Conservation (phyloP, 2,329 filamentous ascomycete species). For the Endocalyx cinctus region DNA sequence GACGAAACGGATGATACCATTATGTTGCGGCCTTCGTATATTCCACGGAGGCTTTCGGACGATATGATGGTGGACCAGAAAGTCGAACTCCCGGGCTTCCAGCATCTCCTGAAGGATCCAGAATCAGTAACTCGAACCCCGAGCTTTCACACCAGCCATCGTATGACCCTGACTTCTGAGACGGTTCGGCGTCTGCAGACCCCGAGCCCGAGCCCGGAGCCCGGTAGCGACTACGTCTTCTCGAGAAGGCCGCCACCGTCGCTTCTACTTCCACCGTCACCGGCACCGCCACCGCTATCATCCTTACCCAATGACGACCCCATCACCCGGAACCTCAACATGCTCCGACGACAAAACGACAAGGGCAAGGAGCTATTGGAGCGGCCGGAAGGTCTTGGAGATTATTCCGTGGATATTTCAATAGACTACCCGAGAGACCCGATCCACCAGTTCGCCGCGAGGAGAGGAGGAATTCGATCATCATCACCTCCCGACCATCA, state of each 20-base stretch:
- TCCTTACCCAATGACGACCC: constrained; percentile 10
- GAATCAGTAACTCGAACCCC: too few species aligned
- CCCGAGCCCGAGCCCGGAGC: constrained; percentile 16
- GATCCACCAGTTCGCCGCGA: constrained; percentile 7
- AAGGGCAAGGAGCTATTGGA: constrained; percentile 11
- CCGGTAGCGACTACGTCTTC: constrained; percentile 6
- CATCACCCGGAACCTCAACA: constrained; percentile 20
- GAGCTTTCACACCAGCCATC: too few species aligned
- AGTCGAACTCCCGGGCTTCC: constrained; percentile 12
- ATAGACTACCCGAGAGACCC: constrained; percentile 2
- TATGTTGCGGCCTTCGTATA: too few species aligned
- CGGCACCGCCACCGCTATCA: too few species aligned
- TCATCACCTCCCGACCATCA: neutral
- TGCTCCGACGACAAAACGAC: constrained; percentile 10
- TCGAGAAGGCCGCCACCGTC: constrained; percentile 5
- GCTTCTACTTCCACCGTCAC: too few species aligned
- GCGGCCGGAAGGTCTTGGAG: constrained; percentile 7
- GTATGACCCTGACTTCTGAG: too few species aligned
- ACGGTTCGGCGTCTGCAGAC: too few species aligned
- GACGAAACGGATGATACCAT: constrained; percentile 5
- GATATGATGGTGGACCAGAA: constrained; percentile 3
- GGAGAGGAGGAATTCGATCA: too few species aligned
- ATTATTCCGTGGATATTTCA: constrained; percentile 1
- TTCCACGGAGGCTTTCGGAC: too few species aligned
- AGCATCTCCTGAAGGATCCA: constrained; percentile 8